Conservation (phyloP, 1,284 basidiomycete species). For the Microbotryomycetes sp. region DNA sequence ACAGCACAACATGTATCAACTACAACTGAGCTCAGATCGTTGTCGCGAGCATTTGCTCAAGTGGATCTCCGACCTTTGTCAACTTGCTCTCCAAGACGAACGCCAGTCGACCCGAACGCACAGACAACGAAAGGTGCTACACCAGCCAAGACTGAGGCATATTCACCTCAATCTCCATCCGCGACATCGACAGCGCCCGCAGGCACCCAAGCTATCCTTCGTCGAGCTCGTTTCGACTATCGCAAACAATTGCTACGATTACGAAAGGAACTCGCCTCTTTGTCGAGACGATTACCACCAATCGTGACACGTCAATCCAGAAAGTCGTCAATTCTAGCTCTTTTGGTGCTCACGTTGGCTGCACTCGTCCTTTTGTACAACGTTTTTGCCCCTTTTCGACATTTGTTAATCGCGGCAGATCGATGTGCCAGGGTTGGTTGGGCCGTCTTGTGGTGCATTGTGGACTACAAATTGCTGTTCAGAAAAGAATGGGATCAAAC, state of each 20-base stretch:
- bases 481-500: conserved; percentile 43
- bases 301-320: background rate
- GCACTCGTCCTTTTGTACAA: conserved; percentile 39
- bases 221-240: background rate
- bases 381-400: conserved; percentile 44
- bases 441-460: conserved; percentile 50
- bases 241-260: background rate
- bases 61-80: background rate
- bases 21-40: too few relatives aligned
- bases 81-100: background rate
- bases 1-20: too few relatives aligned
- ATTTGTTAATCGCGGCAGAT: conserved; percentile 47
- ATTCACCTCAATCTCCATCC: too few relatives aligned
- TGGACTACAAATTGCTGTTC: conserved; percentile 82
- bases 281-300: background rate
- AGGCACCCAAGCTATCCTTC: background rate
- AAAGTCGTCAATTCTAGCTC: background rate
- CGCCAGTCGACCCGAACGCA: background rate
- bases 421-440: conserved; percentile 53
- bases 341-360: background rate
- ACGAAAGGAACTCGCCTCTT: background rate
- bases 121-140: too few relatives aligned
- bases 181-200: background rate
- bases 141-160: too few relatives aligned
- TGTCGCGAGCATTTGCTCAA: too few relatives aligned